phyloP scores from a whole-genome alignment of 495 filamentous ascomycete genomes.

The Amphirosellinia nigrospora region DNA sequence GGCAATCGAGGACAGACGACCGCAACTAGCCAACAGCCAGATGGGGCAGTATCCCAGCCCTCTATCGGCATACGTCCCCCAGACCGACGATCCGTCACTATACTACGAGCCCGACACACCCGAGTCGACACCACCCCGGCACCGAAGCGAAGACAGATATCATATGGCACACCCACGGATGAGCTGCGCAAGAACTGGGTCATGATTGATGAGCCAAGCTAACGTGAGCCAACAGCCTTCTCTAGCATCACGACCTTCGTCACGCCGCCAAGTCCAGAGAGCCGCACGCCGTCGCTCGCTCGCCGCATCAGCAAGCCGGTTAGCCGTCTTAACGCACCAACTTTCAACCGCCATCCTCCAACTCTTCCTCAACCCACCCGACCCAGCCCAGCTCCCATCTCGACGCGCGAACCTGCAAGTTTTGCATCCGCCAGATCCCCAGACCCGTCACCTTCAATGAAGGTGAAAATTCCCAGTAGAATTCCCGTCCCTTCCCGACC shows the following conservation, averaged over 20 bases:
- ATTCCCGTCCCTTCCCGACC: constrained; percentile 44
- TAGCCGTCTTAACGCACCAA: constrained; percentile 40
- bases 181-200: constrained; percentile 76
- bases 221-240: constrained; percentile 30
- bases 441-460: constrained; percentile 31
- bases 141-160: constrained; percentile 59
- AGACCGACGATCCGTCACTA: constrained; percentile 34
- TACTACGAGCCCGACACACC: constrained; percentile 43
- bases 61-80: constrained; percentile 25
- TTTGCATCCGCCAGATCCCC: constrained; percentile 55
- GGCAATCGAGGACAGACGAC: constrained; percentile 23
- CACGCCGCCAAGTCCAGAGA: constrained; percentile 24
- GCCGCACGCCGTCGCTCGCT: constrained; percentile 31
- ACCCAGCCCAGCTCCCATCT: constrained; percentile 52
- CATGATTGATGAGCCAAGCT: constrained; percentile 61
- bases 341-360: constrained; percentile 34
- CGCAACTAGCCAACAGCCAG: constrained; percentile 29
- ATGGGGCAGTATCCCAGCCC: constrained; percentile 25
- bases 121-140: constrained; percentile 55
- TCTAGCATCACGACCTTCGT: constrained; percentile 30
- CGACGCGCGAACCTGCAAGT: constrained; percentile 54
- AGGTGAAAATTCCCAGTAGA: constrained; percentile 42
- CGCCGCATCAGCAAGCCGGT: constrained; percentile 49
- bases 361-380: constrained; percentile 39
- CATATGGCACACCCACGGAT: constrained; percentile 45